phyloP scores from a whole-genome alignment of 164 flowering plant genomes.

The Magnolia kwangsiensis region DNA sequence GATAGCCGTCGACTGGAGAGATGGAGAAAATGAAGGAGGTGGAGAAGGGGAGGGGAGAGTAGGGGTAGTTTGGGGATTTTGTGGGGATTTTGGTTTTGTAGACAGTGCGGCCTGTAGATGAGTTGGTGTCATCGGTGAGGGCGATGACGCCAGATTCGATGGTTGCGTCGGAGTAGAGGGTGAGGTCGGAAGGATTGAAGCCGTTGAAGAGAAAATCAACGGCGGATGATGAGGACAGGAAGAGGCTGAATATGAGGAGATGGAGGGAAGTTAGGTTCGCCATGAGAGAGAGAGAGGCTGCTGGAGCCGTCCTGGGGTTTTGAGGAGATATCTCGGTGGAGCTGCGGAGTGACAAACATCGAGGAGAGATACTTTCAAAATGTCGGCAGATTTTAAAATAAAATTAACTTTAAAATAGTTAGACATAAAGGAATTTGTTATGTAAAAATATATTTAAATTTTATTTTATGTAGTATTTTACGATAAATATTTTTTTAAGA shows the following conservation, averaged over 20 bases:
- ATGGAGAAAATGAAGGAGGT: constrained; percentile 43
- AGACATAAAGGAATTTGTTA: no score
- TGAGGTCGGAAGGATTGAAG: constrained; percentile 21
- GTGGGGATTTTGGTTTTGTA: constrained; percentile 28
- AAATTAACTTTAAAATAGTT: no score
- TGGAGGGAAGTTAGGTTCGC: background rate
- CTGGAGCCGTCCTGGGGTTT: no score
- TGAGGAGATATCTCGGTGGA: no score
- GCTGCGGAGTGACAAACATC: no score
- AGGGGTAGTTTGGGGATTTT: constrained; percentile 14
- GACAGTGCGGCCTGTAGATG: constrained; percentile 30
- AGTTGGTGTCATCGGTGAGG: constrained; percentile 25
- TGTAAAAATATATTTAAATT: no score
- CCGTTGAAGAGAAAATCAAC: constrained; percentile 31
- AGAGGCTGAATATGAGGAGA: background rate
- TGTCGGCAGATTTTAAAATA: no score
- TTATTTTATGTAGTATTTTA: no score
- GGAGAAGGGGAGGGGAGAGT: constrained; percentile 24
- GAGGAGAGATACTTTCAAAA: no score
- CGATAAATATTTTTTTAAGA: no score
- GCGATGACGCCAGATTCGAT: constrained; percentile 19
- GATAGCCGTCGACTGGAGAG: constrained; percentile 11
- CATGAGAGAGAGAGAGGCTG: background rate
- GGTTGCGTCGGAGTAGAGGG: constrained; percentile 16
- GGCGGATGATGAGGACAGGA: background rate